Evolutionary conservation across 352 stramenopile species (phyloP).

Genomic region (Pythium diclinum): DNA sequence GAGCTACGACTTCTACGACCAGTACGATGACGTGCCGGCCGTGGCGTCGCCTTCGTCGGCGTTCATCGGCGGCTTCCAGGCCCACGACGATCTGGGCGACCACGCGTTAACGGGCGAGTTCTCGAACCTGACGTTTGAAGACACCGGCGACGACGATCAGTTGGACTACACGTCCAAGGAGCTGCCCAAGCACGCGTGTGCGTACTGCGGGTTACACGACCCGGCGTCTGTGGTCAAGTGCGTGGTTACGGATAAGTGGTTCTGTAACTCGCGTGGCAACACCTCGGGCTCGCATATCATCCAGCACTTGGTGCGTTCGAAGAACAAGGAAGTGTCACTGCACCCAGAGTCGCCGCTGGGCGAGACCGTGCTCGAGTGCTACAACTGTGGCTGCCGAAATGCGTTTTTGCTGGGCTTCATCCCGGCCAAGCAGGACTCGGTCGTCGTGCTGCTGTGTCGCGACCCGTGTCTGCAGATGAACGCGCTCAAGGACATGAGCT

Average conservation of each 20-base stretch:
- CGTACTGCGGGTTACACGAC: slow-evolving; percentile 98
- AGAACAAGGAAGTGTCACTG: slow-evolving; percentile 87
- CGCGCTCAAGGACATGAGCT: slow-evolving; percentile 98
- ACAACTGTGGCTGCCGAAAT: slow-evolving; percentile 99
- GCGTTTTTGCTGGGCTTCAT: slow-evolving; percentile 99
- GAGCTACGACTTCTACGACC: slow-evolving; percentile 60
- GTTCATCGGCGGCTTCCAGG: slow-evolving; percentile 34
- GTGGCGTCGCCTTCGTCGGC: background rate
- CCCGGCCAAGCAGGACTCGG: slow-evolving; percentile 93
- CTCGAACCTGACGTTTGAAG: slow-evolving; percentile 65
- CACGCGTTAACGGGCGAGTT: slow-evolving; percentile 45
- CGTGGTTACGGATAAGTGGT: slow-evolving; percentile 96
- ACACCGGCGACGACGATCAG: slow-evolving; percentile 63
- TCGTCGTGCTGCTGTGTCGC: slow-evolving; percentile 97
- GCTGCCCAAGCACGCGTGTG: slow-evolving; percentile 91
- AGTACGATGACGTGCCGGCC: slow-evolving; percentile 38
- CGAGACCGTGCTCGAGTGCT: slow-evolving; percentile 98
- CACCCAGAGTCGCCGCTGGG: slow-evolving; percentile 96
- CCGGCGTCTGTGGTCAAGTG: slow-evolving; percentile 95
- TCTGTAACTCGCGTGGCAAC: slow-evolving; percentile 97
- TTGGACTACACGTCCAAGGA: slow-evolving; percentile 68
- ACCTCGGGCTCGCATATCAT: slow-evolving; percentile 96
- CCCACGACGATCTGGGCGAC: slow-evolving; percentile 27
- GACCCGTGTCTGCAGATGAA: slow-evolving; percentile 96
- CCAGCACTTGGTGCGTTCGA: slow-evolving; percentile 96